Evolutionary conservation across 2,329 filamentous ascomycete genomes (phyloP).

Genomic region (Teratosphaeria pseudoeucalypti): DNA sequence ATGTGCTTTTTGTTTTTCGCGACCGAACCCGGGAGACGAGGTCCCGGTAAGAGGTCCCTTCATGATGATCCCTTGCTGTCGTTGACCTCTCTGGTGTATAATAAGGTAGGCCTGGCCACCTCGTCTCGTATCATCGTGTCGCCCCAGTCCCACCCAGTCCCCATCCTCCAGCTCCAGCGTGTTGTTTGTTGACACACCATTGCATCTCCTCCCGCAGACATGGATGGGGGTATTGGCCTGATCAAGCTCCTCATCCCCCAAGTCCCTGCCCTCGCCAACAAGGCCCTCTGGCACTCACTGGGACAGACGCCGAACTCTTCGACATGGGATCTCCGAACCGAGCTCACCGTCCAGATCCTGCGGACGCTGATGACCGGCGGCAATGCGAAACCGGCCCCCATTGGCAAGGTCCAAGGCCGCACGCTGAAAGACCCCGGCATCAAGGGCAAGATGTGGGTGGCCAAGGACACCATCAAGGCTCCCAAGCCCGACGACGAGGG

Average conservation of each 20-base stretch:
- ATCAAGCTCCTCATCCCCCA: constrained; percentile 40
- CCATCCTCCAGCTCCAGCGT: background rate
- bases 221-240: constrained; percentile 8
- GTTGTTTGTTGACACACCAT: no score
- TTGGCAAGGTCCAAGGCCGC: constrained; percentile 55
- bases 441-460: constrained; percentile 75
- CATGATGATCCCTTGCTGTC: background rate
- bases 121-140: background rate
- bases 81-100: background rate
- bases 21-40: background rate
- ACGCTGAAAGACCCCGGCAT: constrained; percentile 54
- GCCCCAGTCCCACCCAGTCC: background rate
- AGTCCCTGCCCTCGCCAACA: constrained; percentile 52
- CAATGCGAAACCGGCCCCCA: constrained; percentile 33
- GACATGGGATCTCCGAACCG: constrained; percentile 70
- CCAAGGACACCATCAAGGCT: constrained; percentile 53
- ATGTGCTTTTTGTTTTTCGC: background rate
- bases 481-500: constrained; percentile 42
- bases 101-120: background rate
- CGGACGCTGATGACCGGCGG: constrained; percentile 48
- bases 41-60: background rate
- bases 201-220: background rate
- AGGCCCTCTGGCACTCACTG: constrained; percentile 54
- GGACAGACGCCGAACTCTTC: constrained; percentile 58
- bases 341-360: constrained; percentile 61